Percentiles rank a stretch among this genome's conserved stretches.
Evolutionary conservation across 192 early-diverging fungal species (phyloP).

Genomic region (Coemansia aciculifera): DNA sequence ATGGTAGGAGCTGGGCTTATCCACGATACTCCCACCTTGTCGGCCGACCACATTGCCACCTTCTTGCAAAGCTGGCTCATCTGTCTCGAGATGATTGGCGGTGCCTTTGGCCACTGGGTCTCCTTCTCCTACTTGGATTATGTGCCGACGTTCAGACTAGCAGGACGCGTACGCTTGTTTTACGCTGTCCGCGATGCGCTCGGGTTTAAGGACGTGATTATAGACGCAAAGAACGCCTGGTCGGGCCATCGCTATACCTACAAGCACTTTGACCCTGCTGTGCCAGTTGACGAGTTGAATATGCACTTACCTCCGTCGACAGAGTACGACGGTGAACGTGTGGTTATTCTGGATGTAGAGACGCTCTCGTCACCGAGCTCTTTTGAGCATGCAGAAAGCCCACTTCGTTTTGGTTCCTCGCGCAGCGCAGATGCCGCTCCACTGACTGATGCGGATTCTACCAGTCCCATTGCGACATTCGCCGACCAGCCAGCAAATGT

Average conservation of each 20-base stretch:
- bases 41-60: constrained; percentile 69
- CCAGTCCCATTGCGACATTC: neutral
- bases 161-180: constrained; percentile 71
- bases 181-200: constrained; percentile 80
- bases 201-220: constrained; percentile 80
- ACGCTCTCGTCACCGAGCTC: constrained; percentile 2
- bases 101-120: constrained; percentile 77
- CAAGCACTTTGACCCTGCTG: constrained; percentile 73
- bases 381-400: neutral
- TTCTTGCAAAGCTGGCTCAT: constrained; percentile 90
- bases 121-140: constrained; percentile 86
- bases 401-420: neutral
- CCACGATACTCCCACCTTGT: constrained; percentile 59
- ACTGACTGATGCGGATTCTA: neutral
- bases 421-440: neutral
- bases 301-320: constrained; percentile 49
- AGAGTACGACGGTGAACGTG: constrained; percentile 40
- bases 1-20: constrained; percentile 76
- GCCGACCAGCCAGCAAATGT: neutral
- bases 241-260: constrained; percentile 78
- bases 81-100: constrained; percentile 85
- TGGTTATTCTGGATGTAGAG: neutral
- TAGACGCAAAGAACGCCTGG: constrained; percentile 78
- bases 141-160: constrained; percentile 64
- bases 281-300: constrained; percentile 59